Evolutionary conservation across 2,329 filamentous ascomycete genomes (phyloP).

Genomic region (Monilinia polystroma): DNA sequence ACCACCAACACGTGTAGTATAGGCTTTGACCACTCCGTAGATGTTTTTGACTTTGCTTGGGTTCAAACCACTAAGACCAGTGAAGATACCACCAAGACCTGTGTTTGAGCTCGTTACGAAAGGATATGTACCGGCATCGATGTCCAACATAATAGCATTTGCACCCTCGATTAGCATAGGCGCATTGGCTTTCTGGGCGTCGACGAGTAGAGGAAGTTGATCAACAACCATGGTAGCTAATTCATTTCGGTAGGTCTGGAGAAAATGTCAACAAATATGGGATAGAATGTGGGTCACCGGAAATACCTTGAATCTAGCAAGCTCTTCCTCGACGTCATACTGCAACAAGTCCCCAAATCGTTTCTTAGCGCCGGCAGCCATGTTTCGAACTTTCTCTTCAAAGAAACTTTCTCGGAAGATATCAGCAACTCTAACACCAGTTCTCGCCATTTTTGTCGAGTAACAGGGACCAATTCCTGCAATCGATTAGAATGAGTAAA

Average conservation of each 20-base stretch:
- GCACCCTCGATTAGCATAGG: constrained; percentile 69
- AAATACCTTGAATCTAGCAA: constrained; percentile 53
- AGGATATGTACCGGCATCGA: constrained; percentile 56
- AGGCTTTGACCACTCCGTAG: constrained; percentile 61
- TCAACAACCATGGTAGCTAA: constrained; percentile 65
- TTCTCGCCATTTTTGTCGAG: constrained; percentile 61
- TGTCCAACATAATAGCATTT: constrained; percentile 66
- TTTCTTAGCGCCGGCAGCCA: constrained; percentile 64
- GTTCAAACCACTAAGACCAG: constrained; percentile 58
- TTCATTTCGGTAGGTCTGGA: constrained; percentile 50
- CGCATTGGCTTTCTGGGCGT: constrained; percentile 56
- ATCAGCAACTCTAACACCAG: constrained; percentile 64
- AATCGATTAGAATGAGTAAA: neutral
- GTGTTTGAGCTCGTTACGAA: constrained; percentile 34
- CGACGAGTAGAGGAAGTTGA: constrained; percentile 58
- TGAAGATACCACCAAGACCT: constrained; percentile 58
- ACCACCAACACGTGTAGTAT: constrained; percentile 51
- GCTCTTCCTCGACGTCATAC: constrained; percentile 69
- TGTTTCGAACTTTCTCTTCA: constrained; percentile 61
- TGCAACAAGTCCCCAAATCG: constrained; percentile 65
- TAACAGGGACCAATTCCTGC: constrained; percentile 57
- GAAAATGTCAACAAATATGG: constrained; percentile 6
- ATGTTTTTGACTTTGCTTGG: constrained; percentile 60
- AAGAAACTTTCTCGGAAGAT: constrained; percentile 67
- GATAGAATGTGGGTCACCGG: constrained; percentile 28